Percentiles rank a stretch among this genome's conserved stretches.
Evolutionary conservation across 2,329 filamentous ascomycete genomes (phyloP).

Genomic region (Stagonosporopsis vannaccii): DNA sequence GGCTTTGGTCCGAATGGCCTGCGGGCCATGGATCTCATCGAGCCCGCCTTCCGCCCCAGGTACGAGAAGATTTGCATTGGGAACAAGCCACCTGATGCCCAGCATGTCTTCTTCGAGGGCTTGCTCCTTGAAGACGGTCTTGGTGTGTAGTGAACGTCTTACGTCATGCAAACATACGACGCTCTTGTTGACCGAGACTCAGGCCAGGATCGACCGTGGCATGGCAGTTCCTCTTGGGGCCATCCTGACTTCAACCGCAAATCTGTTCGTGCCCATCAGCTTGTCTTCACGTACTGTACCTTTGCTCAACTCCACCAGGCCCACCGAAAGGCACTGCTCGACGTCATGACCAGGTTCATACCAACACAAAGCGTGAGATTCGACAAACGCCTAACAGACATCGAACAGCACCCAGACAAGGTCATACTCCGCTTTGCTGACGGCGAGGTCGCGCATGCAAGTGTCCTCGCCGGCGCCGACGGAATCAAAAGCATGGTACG

Average conservation of each 20-base stretch:
- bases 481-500: constrained; percentile 52
- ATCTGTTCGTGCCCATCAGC: not conserved
- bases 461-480: constrained; percentile 56
- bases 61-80: constrained; percentile 52
- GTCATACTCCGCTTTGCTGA: constrained; percentile 49
- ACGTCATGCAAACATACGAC: not conserved
- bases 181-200: not conserved
- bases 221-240: constrained; percentile 14
- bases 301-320: constrained; percentile 25
- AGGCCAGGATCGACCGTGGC: constrained; percentile 15
- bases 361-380: constrained; percentile 34
- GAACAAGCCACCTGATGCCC: constrained; percentile 49
- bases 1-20: constrained; percentile 53
- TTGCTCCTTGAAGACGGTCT: constrained; percentile 52
- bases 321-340: constrained; percentile 53
- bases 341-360: constrained; percentile 59
- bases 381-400: constrained; percentile 30
- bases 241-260: constrained; percentile 5
- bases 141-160: constrained; percentile 39
- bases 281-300: not conserved
- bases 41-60: constrained; percentile 45
- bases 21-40: constrained; percentile 53
- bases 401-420: constrained; percentile 46
- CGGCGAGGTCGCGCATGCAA: constrained; percentile 41
- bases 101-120: constrained; percentile 53